Conservation (phyloP, 768 basidiomycete species). For the Lentinula sp. region DNA sequence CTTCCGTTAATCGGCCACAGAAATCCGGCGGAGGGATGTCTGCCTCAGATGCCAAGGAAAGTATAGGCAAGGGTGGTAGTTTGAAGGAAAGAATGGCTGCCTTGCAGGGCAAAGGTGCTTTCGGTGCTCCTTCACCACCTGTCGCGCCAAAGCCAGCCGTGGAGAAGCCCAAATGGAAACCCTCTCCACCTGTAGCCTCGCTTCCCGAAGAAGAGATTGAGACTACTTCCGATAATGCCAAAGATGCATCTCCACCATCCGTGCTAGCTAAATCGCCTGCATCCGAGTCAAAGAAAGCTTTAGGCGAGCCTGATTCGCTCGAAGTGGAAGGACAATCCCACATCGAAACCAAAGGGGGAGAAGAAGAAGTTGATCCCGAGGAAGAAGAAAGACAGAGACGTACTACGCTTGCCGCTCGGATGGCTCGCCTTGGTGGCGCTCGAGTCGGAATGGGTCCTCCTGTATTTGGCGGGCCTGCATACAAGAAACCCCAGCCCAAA, state of each 20-base stretch:
- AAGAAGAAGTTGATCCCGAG: constrained; percentile 41
- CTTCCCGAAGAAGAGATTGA: constrained; percentile 29
- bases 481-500: constrained; percentile 24
- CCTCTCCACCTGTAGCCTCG: constrained; percentile 51
- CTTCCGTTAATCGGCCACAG: constrained; percentile 14
- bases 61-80: constrained; percentile 74
- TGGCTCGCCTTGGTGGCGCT: constrained; percentile 89
- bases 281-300: not conserved
- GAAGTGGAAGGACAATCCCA: constrained; percentile 16
- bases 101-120: constrained; percentile 76
- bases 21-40: constrained; percentile 52
- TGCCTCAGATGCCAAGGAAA: constrained; percentile 83
- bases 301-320: constrained; percentile 8
- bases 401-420: constrained; percentile 84
- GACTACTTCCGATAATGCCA: constrained; percentile 9
- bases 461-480: constrained; percentile 48
- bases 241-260: constrained; percentile 11
- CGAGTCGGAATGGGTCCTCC: constrained; percentile 77
- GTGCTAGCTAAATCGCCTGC: not conserved
- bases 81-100: constrained; percentile 96
- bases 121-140: constrained; percentile 56
- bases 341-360: constrained; percentile 9
- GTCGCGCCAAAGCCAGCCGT: constrained; percentile 49
- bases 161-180: constrained; percentile 84
- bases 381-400: constrained; percentile 75